Conservation (phyloP, 1,284 basidiomycete genomes). For the Heterobasidion annosum region DNA sequence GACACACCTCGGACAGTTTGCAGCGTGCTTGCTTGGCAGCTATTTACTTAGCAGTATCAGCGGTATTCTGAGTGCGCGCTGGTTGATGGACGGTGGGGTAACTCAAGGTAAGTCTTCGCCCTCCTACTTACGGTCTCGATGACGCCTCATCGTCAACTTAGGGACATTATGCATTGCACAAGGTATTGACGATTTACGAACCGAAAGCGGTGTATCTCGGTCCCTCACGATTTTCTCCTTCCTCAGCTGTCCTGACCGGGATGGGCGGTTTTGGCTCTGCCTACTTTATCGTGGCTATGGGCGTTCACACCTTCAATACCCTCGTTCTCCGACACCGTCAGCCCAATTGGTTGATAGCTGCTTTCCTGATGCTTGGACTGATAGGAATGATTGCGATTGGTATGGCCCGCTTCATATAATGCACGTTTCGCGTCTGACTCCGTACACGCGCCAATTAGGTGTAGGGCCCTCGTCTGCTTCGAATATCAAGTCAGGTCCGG, state of each 20-base stretch:
- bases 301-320: conserved; percentile 60
- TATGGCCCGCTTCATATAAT: conserved; percentile 31
- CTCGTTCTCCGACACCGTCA: conserved; percentile 49
- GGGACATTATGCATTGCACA: conserved; percentile 37
- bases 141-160: not conserved
- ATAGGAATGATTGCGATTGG: conserved; percentile 34
- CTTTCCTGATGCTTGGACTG: not conserved
- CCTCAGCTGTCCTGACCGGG: conserved; percentile 40
- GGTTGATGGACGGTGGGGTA: conserved; percentile 35
- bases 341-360: conserved; percentile 34
- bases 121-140: not conserved
- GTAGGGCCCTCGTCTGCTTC: conserved; percentile 29
- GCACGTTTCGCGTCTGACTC: conserved; percentile 1
- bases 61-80: conserved; percentile 39
- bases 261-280: conserved; percentile 51
- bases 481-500: conserved; percentile 16
- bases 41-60: conserved; percentile 44
- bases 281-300: conserved; percentile 58
- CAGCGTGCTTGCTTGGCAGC: conserved; percentile 48
- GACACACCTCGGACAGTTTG: conserved; percentile 62
- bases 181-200: conserved; percentile 27
- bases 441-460: conserved; percentile 17
- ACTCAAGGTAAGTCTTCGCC: conserved; percentile 32
- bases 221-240: conserved; percentile 3
- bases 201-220: not conserved